Evolutionary conservation across 495 filamentous ascomycete species (phyloP).

Genomic region (Penicillium soppii): DNA sequence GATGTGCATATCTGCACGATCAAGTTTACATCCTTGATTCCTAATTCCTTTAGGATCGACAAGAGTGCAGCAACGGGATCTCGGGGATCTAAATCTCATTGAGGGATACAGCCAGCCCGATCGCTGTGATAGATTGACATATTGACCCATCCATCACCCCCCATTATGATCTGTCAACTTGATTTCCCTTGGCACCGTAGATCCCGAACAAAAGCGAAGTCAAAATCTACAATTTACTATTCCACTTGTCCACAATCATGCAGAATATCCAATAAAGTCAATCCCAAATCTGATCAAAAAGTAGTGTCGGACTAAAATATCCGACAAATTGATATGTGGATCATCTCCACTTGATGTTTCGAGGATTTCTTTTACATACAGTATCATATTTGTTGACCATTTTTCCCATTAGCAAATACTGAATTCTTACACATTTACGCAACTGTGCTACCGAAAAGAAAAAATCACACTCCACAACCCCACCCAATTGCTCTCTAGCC

Average conservation of each 20-base stretch:
- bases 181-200: not conserved
- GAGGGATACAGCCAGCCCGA: not conserved
- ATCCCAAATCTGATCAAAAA: not conserved
- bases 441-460: not conserved
- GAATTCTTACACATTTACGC: not conserved
- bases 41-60: not conserved
- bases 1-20: not conserved
- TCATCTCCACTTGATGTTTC: not conserved
- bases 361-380: no score
- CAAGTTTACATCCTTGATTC: not conserved
- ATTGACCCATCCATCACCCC: not conserved
- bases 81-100: conserved; percentile 12
- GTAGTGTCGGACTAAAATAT: not conserved
- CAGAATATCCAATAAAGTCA: not conserved
- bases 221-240: not conserved
- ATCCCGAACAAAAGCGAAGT: conserved; percentile 2
- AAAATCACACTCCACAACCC: not conserved
- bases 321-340: conserved; percentile 1
- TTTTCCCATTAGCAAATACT: no score
- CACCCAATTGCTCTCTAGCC: conserved; percentile 7
- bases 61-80: conserved; percentile 1
- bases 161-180: not conserved
- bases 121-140: not conserved
- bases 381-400: no score
- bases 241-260: not conserved